Percentiles rank a stretch among this genome's conserved stretches.
These are phyloP conservation scores for Citrus medica DNA, from an alignment of 345 rosid species.

Conservation along the genomic window DNA sequence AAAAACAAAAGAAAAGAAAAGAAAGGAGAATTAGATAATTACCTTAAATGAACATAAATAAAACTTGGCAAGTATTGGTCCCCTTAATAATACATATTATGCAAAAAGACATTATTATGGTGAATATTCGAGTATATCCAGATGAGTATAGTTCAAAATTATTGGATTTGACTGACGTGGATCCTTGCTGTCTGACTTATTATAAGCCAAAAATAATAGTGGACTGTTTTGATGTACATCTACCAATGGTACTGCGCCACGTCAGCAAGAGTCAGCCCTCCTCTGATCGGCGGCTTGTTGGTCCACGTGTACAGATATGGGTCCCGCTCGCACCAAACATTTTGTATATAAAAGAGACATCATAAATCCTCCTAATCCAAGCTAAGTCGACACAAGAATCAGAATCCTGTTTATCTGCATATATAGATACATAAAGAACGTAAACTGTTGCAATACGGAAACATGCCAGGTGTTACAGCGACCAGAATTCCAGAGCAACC, in stretches of 20 bases:
- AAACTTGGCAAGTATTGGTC: neutral
- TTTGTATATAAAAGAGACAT: slow-evolving; percentile 9
- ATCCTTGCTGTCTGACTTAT: slow-evolving; percentile 31
- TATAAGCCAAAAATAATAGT: neutral
- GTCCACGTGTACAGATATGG: slow-evolving; percentile 26
- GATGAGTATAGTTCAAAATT: slow-evolving; percentile 1
- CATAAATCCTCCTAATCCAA: neutral
- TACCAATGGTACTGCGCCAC: slow-evolving; percentile 21
- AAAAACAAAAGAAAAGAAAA: neutral
- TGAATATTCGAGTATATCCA: slow-evolving; percentile 41
- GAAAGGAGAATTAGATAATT: too few relatives aligned
- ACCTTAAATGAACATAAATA: neutral
- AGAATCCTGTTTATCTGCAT: too few relatives aligned
- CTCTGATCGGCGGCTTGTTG: slow-evolving; percentile 34
- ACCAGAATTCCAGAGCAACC: slow-evolving; percentile 9
- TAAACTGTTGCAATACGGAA: neutral
- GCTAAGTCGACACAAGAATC: neutral
- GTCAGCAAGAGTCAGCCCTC: neutral
- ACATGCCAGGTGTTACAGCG: neutral
- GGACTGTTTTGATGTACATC: neutral
- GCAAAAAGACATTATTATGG: too few relatives aligned
- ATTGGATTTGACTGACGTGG: slow-evolving; percentile 34
- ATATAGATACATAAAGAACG: too few relatives aligned
- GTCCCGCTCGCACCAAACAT: slow-evolving; percentile 13
- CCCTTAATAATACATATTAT: too few relatives aligned